These are phyloP conservation scores for Scheffersomyces lignosus DNA, from an alignment of 805 yeast species.

Conservation along the genomic window DNA sequence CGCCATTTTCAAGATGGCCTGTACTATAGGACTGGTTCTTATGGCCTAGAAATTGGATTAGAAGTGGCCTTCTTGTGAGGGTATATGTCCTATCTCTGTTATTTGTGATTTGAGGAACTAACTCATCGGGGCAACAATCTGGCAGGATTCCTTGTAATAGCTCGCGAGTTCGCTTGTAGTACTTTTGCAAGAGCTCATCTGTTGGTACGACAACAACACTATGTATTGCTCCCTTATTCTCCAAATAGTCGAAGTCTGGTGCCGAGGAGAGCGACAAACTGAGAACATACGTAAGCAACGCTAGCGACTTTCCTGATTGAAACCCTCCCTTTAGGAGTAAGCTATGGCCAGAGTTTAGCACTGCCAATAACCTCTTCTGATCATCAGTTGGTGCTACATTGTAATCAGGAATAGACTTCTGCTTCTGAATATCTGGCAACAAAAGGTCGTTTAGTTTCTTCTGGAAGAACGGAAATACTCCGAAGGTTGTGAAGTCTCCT, in stretches of 20 bases:
- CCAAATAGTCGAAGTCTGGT: constrained; percentile 16
- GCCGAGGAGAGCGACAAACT: constrained; percentile 16
- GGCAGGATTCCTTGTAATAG: constrained; percentile 18
- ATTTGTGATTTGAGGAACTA: constrained; percentile 1
- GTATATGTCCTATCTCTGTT: constrained; percentile 7
- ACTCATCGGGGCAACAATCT: constrained; percentile 22
- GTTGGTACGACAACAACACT: constrained; percentile 26
- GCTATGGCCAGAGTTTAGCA: constrained; percentile 16
- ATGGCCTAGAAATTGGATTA: constrained; percentile 12
- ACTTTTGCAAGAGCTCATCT: constrained; percentile 17
- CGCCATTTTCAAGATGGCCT: not conserved
- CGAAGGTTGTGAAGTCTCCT: constrained; percentile 19
- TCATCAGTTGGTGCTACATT: constrained; percentile 19
- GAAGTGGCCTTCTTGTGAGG: constrained; percentile 16
- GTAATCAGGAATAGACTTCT: constrained; percentile 4
- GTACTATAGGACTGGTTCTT: constrained; percentile 1
- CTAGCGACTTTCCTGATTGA: constrained; percentile 22
- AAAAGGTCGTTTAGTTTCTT: constrained; percentile 15
- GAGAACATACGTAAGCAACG: constrained; percentile 16
- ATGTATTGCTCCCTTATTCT: constrained; percentile 10
- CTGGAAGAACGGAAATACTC: constrained; percentile 24
- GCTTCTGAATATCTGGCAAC: constrained; percentile 1
- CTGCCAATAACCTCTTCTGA: constrained; percentile 19
- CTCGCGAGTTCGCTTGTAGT: constrained; percentile 7
- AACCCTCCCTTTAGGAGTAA: constrained; percentile 12